Percentiles rank a stretch among this genome's conserved stretches.
These are phyloP conservation scores for Colletotrichum godetiae DNA, from an alignment of 2,329 filamentous ascomycete species.

Conservation along the genomic window DNA sequence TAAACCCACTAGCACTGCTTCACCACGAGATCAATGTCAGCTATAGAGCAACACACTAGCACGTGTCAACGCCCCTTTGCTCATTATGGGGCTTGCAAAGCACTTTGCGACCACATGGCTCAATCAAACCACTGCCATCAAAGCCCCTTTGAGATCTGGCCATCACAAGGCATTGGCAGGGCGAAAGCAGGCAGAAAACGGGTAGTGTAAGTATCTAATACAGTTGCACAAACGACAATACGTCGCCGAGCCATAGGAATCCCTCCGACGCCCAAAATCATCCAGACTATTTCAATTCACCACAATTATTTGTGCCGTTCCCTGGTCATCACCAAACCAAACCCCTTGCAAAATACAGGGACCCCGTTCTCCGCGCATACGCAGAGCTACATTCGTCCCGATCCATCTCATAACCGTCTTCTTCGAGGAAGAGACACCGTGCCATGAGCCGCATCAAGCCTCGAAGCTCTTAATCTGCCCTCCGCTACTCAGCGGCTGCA, in stretches of 20 bases:
- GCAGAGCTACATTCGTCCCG: not conserved
- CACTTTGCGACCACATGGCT: not conserved
- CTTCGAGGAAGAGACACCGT: not conserved
- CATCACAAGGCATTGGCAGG: not conserved
- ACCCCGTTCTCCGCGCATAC: not conserved
- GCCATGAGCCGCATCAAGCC: slow-evolving; percentile 49
- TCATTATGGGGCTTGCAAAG: not conserved
- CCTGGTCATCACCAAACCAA: slow-evolving; percentile 26
- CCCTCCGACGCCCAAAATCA: slow-evolving; percentile 27
- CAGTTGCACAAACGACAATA: slow-evolving; percentile 15
- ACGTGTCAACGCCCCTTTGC: not conserved
- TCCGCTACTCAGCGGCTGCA: slow-evolving; percentile 66
- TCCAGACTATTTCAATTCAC: slow-evolving; percentile 21
- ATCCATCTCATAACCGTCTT: not conserved
- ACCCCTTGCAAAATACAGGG: slow-evolving; percentile 13
- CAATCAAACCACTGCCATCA: not conserved
- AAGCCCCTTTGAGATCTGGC: not conserved
- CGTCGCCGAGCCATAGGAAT: slow-evolving; percentile 19
- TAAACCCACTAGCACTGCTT: not conserved
- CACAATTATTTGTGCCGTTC: slow-evolving; percentile 30
- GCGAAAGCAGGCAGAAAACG: not conserved
- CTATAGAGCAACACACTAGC: not conserved
- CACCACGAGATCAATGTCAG: not conserved
- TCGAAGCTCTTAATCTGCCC: slow-evolving; percentile 69
- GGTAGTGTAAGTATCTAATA: slow-evolving; percentile 22